Base-by-base conservation (phyloP, 1,139 yeast species). In the Debaryomycetaceae sp. region DNA sequence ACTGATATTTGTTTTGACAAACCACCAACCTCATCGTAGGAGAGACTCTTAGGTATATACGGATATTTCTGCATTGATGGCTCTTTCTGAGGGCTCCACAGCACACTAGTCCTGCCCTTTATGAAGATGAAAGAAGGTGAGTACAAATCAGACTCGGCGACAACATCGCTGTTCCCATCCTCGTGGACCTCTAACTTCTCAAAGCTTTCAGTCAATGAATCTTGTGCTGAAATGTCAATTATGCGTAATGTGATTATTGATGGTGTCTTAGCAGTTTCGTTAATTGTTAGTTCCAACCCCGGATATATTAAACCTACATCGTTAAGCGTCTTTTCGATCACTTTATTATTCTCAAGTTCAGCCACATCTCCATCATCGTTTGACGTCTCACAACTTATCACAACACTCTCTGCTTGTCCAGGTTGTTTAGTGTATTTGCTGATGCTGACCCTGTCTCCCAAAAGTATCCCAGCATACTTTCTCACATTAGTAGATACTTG, bases 11-110 rank as follows among this genome's bases (percentile, higher is more conserved):
- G 91, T 41, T 75, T 73, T 0, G 67, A 48, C 30, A 92, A 70
- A 0, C 98, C 99, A 14, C 98, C 98, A 4, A 92, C 79, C 18
- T 75, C 70, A 2, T 69, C 56, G 47, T 79, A 83, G 3, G 67
- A 60, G 0, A 67, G 49, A 17, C 59, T 59, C 43, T 56, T 65
- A 0, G 81, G 80, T 17, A 71, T 55, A 24, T 65, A 65, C 26
- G 73, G 72, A 42, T 66, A 68, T 45, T 63, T 66, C 4, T 57
- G 35, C 14, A 47, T 45, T 1, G 53, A 43, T 6, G 55, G 50
- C 54, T 39, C 53, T 53, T 7, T 43, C 7, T 50, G 46, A 0
- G 41, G 31, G 1, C 65, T 55, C 7, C 51, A 49, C 1, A 40
- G 45, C 0, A 76, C 35, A 3, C 47, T 48, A 0, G 78, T 67